Percentiles rank a stretch among this genome's conserved stretches.
Evolutionary conservation across 192 early-diverging fungal genomes (phyloP).

Genomic region (Helicostylum pulchrum): DNA sequence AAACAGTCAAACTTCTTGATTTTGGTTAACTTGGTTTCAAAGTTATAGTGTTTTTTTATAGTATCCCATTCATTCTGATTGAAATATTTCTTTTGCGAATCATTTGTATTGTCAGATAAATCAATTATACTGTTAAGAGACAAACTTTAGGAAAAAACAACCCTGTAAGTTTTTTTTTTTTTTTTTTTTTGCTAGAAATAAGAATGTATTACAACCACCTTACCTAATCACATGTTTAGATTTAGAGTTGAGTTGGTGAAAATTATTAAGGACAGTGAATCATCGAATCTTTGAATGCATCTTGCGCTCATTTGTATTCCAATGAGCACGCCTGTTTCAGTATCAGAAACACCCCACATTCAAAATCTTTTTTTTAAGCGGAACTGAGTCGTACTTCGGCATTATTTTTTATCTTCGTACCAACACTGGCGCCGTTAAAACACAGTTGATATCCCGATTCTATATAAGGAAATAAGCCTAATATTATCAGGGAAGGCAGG

Average conservation of each 20-base stretch:
- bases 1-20: background rate
- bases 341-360: too few species aligned
- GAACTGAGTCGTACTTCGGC: too few species aligned
- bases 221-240: background rate
- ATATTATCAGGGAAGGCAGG: too few species aligned
- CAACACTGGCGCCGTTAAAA: background rate
- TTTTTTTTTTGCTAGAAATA: background rate
- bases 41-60: background rate
- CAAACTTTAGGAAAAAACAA: background rate
- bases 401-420: background rate
- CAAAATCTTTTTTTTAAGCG: too few species aligned
- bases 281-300: too few species aligned
- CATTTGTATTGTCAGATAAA: background rate
- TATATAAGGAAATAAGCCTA: too few species aligned
- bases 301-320: too few species aligned
- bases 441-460: too few species aligned
- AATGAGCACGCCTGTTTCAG: too few species aligned
- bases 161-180: background rate
- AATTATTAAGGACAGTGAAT: background rate
- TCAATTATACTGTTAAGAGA: slow-evolving; percentile 5
- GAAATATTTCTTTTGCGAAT: background rate
- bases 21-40: background rate
- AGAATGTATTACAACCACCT: background rate
- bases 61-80: background rate
- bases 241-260: background rate